Conservation (phyloP, 140 eudicot species). For the Stevia rebaudiana region DNA sequence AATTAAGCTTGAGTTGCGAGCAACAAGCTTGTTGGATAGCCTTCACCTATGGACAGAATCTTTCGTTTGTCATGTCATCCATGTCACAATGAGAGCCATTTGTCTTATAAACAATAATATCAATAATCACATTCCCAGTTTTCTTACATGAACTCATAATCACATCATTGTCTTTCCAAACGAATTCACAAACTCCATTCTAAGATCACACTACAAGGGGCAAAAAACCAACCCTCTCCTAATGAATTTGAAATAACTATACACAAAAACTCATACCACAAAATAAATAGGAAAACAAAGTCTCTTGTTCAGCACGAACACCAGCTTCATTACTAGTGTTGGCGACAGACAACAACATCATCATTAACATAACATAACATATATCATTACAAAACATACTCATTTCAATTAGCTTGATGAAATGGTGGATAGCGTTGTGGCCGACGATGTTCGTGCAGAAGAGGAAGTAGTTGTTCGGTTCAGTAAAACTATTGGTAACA, state of each 20-base stretch:
- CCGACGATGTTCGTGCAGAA: slow-evolving; percentile 45
- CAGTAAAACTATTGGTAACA: slow-evolving; percentile 34
- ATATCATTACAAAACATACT: slow-evolving; percentile 10
- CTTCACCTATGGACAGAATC: too few species aligned
- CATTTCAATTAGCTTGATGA: slow-evolving; percentile 25
- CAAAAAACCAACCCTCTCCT: slow-evolving; percentile 11
- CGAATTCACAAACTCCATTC: slow-evolving; percentile 20
- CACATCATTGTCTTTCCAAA: slow-evolving; percentile 10
- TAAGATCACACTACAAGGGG: slow-evolving; percentile 11
- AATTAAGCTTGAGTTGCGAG: too few species aligned
- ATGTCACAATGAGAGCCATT: too few species aligned
- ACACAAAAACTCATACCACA: slow-evolving; percentile 11
- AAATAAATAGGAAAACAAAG: background rate
- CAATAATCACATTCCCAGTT: background rate
- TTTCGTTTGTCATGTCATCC: too few species aligned
- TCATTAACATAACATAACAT: background rate
- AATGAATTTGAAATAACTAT: slow-evolving; percentile 18
- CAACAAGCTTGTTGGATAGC: too few species aligned
- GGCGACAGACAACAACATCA: background rate
- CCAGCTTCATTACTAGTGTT: slow-evolving; percentile 21
- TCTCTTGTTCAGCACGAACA: slow-evolving; percentile 23
- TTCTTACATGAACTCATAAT: background rate
- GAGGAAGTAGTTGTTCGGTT: slow-evolving; percentile 27
- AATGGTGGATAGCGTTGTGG: slow-evolving; percentile 33
- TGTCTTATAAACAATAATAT: too few species aligned